phyloP scores from a whole-genome alignment of 2,329 filamentous ascomycete genomes.

The Colletotrichum tanaceti region DNA sequence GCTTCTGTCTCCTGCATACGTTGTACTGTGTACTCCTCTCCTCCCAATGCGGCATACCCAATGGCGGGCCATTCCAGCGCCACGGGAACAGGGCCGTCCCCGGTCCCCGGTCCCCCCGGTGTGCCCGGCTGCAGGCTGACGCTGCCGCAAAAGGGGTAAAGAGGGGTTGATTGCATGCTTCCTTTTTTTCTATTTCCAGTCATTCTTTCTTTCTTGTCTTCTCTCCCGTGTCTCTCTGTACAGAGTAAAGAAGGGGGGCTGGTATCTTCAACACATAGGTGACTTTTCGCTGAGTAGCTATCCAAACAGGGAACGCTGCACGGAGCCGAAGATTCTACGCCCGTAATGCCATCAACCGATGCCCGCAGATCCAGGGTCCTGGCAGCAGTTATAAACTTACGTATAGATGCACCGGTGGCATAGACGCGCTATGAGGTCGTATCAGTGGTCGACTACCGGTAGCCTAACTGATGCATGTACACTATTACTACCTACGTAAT shows the following conservation, averaged over 20 bases:
- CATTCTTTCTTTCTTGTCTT: too few species aligned
- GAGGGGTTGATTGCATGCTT: neutral
- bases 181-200: neutral
- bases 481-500: too few species aligned
- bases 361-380: neutral
- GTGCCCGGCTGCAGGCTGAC: slow-evolving; percentile 29
- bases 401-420: neutral
- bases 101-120: too few species aligned
- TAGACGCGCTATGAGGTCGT: too few species aligned
- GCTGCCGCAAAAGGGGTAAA: slow-evolving; percentile 30
- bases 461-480: too few species aligned
- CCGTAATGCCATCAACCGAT: neutral
- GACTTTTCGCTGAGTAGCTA: neutral
- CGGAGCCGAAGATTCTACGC: neutral
- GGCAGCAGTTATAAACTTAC: too few species aligned
- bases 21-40: neutral
- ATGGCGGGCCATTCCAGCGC: slow-evolving; percentile 21
- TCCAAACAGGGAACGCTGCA: neutral
- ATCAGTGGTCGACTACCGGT: too few species aligned
- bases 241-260: neutral
- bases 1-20: slow-evolving; percentile 5
- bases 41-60: slow-evolving; percentile 11
- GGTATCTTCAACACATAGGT: too few species aligned
- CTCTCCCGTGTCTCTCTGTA: too few species aligned
- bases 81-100: slow-evolving; percentile 26